Evolutionary conservation across 73 alveolate genomes (phyloP), one percentile per base, ranked within the genome.

Genomic region (Loxodes magnus): DNA sequence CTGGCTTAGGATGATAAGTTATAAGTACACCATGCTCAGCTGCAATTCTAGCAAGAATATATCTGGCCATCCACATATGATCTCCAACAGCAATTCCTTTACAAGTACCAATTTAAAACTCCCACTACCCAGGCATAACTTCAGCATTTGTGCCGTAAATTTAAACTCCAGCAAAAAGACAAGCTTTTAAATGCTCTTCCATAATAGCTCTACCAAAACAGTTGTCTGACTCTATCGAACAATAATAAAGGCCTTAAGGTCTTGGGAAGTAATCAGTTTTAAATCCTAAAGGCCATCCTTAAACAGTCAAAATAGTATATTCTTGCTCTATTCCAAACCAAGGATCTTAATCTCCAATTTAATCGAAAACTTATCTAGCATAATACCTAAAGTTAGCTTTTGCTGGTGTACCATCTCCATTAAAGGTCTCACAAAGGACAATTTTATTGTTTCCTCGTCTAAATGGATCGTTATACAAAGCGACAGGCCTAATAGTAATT

Each of bases 281-380:
- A 83, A 88, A 83, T 19, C 88, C 88, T 41, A 55, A 46, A 25
- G 59, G 59, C 34, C 59, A 10, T 25, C 10, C 10, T 2, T n/a
- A n/a, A 22, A 25, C 39, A 27, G 22, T 67, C 67, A 58, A 71
- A 79, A 88, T 64, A 49, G 89, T 73, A 73, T 88, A 88, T 64
- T 88, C 97, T 74, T 88, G 79, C 66, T 88, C 97, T 26, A 88
- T 69, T 35, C 97, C 97, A 56, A 79, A 88, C 97, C 97, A 88
- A 31, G 97, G 93, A 23, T 79, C 74, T 37, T 67, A 67, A 3
- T 58, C 74, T 19, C 37, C 23, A 27, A 77, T 77, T 25, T 49
- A 2, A 14, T 70, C 82, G 55, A 74, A 58, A 23, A 79, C 58
- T 33, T 61, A 15, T 15, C 43, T 57, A 3, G 89, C 64, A 37